Percentiles rank a stretch among this genome's conserved stretches.
phyloP scores from a whole-genome alignment of 805 yeast species.

The Kuraishia borneana region DNA sequence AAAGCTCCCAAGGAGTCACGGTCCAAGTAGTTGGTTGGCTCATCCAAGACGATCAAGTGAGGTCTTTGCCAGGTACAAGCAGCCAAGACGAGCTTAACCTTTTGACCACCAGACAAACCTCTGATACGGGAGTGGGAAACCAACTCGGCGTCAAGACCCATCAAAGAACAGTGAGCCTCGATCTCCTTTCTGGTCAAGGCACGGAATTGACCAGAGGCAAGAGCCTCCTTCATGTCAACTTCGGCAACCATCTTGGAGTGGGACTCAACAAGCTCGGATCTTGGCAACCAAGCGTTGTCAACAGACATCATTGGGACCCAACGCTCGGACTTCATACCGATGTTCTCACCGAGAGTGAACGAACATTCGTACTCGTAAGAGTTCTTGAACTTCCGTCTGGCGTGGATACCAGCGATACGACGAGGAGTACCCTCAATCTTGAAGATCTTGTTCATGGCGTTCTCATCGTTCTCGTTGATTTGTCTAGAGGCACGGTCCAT shows the following conservation, averaged over 20 bases:
- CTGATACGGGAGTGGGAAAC: slow-evolving; percentile 99
- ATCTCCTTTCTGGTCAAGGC: slow-evolving; percentile 99
- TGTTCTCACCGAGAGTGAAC: slow-evolving; percentile 94
- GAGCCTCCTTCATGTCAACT: slow-evolving; percentile 99
- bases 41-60: slow-evolving; percentile 97
- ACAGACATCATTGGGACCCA: slow-evolving; percentile 99
- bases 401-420: slow-evolving; percentile 87
- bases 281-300: slow-evolving; percentile 99
- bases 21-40: slow-evolving; percentile 98
- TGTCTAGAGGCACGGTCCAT: slow-evolving; percentile 99
- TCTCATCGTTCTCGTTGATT: slow-evolving; percentile 93
- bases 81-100: slow-evolving; percentile 98
- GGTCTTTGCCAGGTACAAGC: slow-evolving; percentile 99
- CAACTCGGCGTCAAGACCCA: slow-evolving; percentile 97
- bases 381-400: slow-evolving; percentile 99
- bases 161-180: slow-evolving; percentile 96
- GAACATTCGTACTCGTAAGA: slow-evolving; percentile 99
- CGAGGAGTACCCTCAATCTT: slow-evolving; percentile 98
- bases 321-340: slow-evolving; percentile 98
- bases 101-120: slow-evolving; percentile 99
- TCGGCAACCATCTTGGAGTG: slow-evolving; percentile 99
- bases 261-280: slow-evolving; percentile 95
- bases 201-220: slow-evolving; percentile 99
- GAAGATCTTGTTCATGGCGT: slow-evolving; percentile 98
- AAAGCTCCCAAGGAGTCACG: slow-evolving; percentile 99